Percentiles rank a stretch among this genome's conserved stretches.
Evolutionary conservation across 2,329 filamentous ascomycete genomes (phyloP).

Genomic region (Pseudogymnoascus sp.): DNA sequence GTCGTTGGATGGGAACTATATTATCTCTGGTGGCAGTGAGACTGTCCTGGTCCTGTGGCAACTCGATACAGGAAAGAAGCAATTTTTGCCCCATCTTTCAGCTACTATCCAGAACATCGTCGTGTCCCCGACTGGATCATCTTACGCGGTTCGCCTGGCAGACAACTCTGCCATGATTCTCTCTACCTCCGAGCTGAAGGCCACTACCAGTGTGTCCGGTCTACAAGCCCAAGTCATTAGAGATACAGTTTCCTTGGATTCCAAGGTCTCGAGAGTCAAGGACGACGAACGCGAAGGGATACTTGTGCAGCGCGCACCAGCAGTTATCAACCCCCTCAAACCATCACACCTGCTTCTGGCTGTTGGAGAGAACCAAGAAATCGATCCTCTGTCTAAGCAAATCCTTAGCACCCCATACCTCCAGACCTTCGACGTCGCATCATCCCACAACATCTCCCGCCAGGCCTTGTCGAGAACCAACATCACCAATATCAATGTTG

Average conservation of each 20-base stretch:
- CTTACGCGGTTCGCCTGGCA: slow-evolving; percentile 76
- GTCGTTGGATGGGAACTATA: slow-evolving; percentile 91
- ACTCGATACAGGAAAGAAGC: slow-evolving; percentile 72
- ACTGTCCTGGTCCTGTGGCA: slow-evolving; percentile 90
- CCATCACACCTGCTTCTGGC: slow-evolving; percentile 59
- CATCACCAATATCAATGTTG: slow-evolving; percentile 69
- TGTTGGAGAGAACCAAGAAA: slow-evolving; percentile 53
- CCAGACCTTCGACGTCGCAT: slow-evolving; percentile 80
- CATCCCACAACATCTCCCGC: slow-evolving; percentile 68
- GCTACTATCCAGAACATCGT: slow-evolving; percentile 77
- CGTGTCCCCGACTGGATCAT: slow-evolving; percentile 69
- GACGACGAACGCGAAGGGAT: slow-evolving; percentile 21
- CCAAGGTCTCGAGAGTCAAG: slow-evolving; percentile 42
- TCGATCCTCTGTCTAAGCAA: slow-evolving; percentile 42
- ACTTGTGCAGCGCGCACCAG: slow-evolving; percentile 40
- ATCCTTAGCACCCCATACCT: slow-evolving; percentile 53
- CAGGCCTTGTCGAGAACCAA: slow-evolving; percentile 87
- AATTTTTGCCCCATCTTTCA: slow-evolving; percentile 83
- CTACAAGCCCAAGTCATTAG: slow-evolving; percentile 59
- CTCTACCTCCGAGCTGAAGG: slow-evolving; percentile 81
- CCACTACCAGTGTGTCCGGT: slow-evolving; percentile 74
- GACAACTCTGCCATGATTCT: slow-evolving; percentile 90
- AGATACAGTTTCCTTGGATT: slow-evolving; percentile 41
- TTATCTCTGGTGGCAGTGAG: slow-evolving; percentile 88
- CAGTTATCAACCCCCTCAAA: slow-evolving; percentile 52